Evolutionary conservation across 768 basidiomycete species (phyloP).

Genomic region (Guyanaporus albipodus): DNA sequence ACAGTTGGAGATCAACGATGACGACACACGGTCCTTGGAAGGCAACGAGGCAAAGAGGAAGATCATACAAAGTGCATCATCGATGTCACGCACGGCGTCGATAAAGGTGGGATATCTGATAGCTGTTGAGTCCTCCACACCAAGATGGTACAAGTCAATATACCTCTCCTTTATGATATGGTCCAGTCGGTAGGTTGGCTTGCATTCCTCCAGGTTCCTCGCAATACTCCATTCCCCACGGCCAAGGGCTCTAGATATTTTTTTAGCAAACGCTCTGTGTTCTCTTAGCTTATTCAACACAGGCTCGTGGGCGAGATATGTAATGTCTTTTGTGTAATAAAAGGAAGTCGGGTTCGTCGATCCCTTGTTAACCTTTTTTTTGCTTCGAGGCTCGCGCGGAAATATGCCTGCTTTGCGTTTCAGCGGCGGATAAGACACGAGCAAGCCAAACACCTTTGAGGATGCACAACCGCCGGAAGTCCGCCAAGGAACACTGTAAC

Average conservation of each 20-base stretch:
- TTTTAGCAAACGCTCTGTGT: slow-evolving; percentile 98
- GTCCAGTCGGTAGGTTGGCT: slow-evolving; percentile 87
- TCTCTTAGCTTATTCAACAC: slow-evolving; percentile 89
- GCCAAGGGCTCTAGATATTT: slow-evolving; percentile 88
- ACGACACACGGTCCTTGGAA: slow-evolving; percentile 74
- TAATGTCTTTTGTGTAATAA: slow-evolving; percentile 98
- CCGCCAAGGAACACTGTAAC: slow-evolving; percentile 92
- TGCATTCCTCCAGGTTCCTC: slow-evolving; percentile 89
- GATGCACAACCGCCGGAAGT: slow-evolving; percentile 95
- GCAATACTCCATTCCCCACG: slow-evolving; percentile 94
- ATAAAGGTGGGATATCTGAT: slow-evolving; percentile 93
- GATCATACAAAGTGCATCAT: slow-evolving; percentile 94
- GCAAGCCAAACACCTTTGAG: slow-evolving; percentile 70
- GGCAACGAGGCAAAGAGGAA: slow-evolving; percentile 91
- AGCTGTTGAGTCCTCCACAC: slow-evolving; percentile 5
- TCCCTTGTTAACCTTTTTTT: slow-evolving; percentile 95
- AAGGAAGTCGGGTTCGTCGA: slow-evolving; percentile 96
- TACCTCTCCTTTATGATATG: slow-evolving; percentile 98
- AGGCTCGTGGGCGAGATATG: slow-evolving; percentile 95
- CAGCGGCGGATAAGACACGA: neutral
- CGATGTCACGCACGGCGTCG: slow-evolving; percentile 92
- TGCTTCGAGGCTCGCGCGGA: slow-evolving; percentile 89
- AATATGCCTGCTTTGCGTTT: slow-evolving; percentile 70
- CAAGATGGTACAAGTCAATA: slow-evolving; percentile 13
- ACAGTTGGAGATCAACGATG: slow-evolving; percentile 87